Evolutionary conservation across 116 monocot species (phyloP), one percentile per base, ranked within the genome.

Genomic region (Posidonia oceanica): DNA sequence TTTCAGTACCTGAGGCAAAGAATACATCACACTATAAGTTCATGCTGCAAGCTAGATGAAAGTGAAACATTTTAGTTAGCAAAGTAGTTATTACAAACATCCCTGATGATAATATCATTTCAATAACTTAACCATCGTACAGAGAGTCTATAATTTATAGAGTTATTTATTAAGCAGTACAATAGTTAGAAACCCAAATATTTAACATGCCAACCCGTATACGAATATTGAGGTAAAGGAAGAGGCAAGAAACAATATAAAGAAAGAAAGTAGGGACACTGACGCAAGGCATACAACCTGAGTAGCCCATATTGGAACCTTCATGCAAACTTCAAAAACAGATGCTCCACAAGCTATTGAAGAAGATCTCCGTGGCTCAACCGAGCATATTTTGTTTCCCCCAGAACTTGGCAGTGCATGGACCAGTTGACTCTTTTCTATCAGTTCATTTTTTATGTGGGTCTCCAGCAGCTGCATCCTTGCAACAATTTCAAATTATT

Each of bases 381-480:
- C 79, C 29, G 48, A 77, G n/a, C 81, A 68, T 61, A 54, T 21
- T 68, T 83, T 80, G 54, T 18, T 74, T 36, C 85, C 83, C 40
- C 87, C 83, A 78, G 14, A 61, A 70, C 13, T 75, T 67, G 87
- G 71, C 36, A 76, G 18, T 62, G 89, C 78, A 58, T 75, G 92
- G 57, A 97, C 87, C 56, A 84, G 75, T 67, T 82, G 89, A 66
- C 79, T 82, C 79, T 92, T 97, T 75, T 97, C 97, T 64, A 87
- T 84, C 42, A 97, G 78, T 51, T 92, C 93, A 78, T 85, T 83
- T 77, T 97, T 97, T 48, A 97, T 89, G 74, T 97, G 93, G 73
- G 63, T 72, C 72, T 97, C 97, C 70, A 97, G 73, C 69, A 90
- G 87, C 97, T 94, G 82, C 63, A 83, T 66, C 54, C 71, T 29